Conservation (phyloP, 441 rosid species). For the Arabidopsis hybrid region DNA sequence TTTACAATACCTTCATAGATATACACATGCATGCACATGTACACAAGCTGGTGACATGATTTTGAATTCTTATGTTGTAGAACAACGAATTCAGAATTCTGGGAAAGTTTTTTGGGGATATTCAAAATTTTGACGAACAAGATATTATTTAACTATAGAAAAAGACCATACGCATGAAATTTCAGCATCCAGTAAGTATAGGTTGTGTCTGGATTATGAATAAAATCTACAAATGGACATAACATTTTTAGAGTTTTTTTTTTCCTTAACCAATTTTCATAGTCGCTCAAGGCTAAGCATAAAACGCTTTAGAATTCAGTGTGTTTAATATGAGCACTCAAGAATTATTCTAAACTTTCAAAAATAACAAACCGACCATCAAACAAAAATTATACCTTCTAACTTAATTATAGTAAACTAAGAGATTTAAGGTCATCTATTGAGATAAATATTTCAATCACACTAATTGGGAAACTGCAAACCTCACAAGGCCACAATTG, state of each 20-base stretch:
- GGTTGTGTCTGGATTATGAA: too few relatives aligned
- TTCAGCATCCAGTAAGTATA: too few relatives aligned
- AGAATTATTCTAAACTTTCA: too few relatives aligned
- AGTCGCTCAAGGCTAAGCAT: too few relatives aligned
- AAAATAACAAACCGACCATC: neutral
- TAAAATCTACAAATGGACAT: too few relatives aligned
- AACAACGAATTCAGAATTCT: neutral
- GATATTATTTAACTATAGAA: neutral
- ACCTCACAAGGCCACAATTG: constrained; percentile 1
- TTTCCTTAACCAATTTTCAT: too few relatives aligned
- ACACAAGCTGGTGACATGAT: constrained; percentile 14
- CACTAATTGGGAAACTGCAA: neutral
- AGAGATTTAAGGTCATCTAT: neutral
- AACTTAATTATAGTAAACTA: too few relatives aligned
- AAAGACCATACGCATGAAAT: neutral
- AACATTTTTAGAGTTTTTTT: too few relatives aligned
- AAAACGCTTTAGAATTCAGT: too few relatives aligned
- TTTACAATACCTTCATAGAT: neutral
- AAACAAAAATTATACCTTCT: neutral
- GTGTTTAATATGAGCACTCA: neutral
- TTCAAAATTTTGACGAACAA: neutral
- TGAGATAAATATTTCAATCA: neutral
- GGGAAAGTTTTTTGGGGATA: neutral
- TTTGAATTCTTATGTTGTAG: neutral
- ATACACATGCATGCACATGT: constrained; percentile 35